A percentile compares a stretch with the other conserved stretches of the same genome.
Conservation (phyloP, 495 filamentous ascomycete genomes). For the Penicillium angulare region DNA sequence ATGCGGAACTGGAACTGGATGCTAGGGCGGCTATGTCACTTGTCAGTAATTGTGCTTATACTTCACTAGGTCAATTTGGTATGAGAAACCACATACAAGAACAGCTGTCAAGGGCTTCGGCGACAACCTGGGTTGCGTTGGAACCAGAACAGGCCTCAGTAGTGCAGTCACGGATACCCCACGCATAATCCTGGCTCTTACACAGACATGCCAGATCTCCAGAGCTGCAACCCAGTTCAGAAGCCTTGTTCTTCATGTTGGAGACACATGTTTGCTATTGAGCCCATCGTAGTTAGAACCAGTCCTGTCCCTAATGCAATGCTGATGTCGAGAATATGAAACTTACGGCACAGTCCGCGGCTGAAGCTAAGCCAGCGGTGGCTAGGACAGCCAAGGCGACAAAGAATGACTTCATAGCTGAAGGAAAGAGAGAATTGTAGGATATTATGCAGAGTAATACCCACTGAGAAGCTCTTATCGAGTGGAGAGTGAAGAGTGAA, state of each 20-base stretch:
- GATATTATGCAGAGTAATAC: no score
- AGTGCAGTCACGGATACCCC: constrained; percentile 80
- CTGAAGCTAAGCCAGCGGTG: constrained; percentile 25
- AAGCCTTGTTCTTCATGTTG: constrained; percentile 68
- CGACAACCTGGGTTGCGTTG: constrained; percentile 36
- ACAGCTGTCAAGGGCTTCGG: constrained; percentile 37
- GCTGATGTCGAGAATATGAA: constrained; percentile 1
- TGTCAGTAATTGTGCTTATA: background rate
- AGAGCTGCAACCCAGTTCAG: constrained; percentile 55
- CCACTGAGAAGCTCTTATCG: no score
- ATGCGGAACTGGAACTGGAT: constrained; percentile 2
- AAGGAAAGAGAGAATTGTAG: background rate
- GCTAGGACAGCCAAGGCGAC: constrained; percentile 38
- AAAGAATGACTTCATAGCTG: constrained; percentile 40
- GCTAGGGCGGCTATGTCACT: constrained; percentile 1
- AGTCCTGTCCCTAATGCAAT: no score
- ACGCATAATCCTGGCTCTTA: constrained; percentile 62
- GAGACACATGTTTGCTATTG: constrained; percentile 67
- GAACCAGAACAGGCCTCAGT: constrained; percentile 58
- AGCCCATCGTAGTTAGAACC: background rate
- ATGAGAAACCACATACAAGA: constrained; percentile 17
- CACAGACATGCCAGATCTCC: constrained; percentile 69
- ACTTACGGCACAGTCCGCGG: constrained; percentile 40
- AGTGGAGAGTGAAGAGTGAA: background rate
- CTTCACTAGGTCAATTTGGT: background rate